Percentiles rank a stretch among this genome's conserved stretches.
Evolutionary conservation across 345 rosid species (phyloP).

Genomic region (Geranium rotundifolium): DNA sequence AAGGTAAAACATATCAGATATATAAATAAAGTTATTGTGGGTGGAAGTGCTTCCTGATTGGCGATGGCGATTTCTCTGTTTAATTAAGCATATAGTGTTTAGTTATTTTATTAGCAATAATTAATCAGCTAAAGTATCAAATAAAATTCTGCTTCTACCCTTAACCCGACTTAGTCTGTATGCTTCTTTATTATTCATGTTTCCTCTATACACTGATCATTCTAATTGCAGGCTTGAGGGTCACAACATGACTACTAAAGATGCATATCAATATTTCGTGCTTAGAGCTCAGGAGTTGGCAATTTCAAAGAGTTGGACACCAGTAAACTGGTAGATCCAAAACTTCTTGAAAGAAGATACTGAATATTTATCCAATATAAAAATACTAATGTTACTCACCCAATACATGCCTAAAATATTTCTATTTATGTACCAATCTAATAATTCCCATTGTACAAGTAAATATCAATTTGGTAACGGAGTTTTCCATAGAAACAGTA

Average conservation of each 20-base stretch:
- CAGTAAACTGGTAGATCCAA: constrained; percentile 65
- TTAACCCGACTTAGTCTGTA: neutral
- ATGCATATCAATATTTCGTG: constrained; percentile 68
- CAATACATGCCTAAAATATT: neutral
- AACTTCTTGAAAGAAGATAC: neutral
- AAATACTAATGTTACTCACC: too few relatives aligned
- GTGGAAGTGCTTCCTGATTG: neutral
- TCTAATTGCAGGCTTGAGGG: constrained; percentile 54
- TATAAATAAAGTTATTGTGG: neutral
- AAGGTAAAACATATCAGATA: too few relatives aligned
- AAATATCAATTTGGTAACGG: neutral
- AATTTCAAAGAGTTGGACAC: constrained; percentile 59
- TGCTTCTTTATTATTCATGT: neutral
- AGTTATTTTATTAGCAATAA: too few relatives aligned
- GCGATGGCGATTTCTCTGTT: neutral
- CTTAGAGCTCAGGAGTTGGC: constrained; percentile 79
- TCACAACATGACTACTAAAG: constrained; percentile 51
- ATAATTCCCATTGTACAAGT: neutral
- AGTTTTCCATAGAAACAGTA: neutral
- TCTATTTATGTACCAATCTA: too few relatives aligned
- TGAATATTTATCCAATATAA: too few relatives aligned
- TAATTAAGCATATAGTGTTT: neutral
- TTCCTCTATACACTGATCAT: constrained; percentile 11
- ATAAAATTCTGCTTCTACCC: too few relatives aligned
- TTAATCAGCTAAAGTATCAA: too few relatives aligned